These are phyloP conservation scores for Rhododendron mucronatum DNA, from an alignment of 148 eudicot genomes.

Conservation along the genomic window DNA sequence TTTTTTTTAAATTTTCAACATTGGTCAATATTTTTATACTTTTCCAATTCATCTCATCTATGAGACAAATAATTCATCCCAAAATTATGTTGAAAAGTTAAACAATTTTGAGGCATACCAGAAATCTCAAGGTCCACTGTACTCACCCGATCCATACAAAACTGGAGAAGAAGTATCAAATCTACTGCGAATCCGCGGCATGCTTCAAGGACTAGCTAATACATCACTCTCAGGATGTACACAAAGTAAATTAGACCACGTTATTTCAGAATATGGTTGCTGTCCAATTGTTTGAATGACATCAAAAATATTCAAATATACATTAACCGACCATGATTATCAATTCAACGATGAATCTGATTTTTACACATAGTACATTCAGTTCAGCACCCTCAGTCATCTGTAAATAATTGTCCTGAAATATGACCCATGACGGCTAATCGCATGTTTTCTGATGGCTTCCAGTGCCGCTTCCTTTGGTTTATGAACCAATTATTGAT, in stretches of 20 bases:
- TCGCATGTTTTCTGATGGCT: constrained; percentile 82
- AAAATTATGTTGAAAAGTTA: too few relatives aligned
- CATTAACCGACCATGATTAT: background rate
- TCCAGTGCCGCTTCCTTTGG: constrained; percentile 96
- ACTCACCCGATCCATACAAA: too few relatives aligned
- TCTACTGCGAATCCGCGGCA: background rate
- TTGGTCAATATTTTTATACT: too few relatives aligned
- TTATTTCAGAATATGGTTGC: background rate
- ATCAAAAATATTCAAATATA: constrained; percentile 8
- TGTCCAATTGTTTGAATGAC: background rate
- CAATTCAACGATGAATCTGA: background rate
- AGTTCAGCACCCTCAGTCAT: constrained; percentile 26
- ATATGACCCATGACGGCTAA: constrained; percentile 61
- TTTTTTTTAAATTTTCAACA: too few relatives aligned
- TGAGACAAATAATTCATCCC: too few relatives aligned
- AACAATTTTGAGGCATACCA: too few relatives aligned
- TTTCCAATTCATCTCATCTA: too few relatives aligned
- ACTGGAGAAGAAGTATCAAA: background rate
- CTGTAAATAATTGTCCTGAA: constrained; percentile 48
- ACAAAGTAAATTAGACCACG: background rate
- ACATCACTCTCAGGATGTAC: background rate
- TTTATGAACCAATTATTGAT: constrained; percentile 97
- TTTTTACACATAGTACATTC: background rate
- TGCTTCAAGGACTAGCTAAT: background rate
- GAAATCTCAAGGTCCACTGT: too few relatives aligned